phyloP scores from a whole-genome alignment of 176 grass and related monocot genomes.

The Rhipidocladum racemiflorum region DNA sequence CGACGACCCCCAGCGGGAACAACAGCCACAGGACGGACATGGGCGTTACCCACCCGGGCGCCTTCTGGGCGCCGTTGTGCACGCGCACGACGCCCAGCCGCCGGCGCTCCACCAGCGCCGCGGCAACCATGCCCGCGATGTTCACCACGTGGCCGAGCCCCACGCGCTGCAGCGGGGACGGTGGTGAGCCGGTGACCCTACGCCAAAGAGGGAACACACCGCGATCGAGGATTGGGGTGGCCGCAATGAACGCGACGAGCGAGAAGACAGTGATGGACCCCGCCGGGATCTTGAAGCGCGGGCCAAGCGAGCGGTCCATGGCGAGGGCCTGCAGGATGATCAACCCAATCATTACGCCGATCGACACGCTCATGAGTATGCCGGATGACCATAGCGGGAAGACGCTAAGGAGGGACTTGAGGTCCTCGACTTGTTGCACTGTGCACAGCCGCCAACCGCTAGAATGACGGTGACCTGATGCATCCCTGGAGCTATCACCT shows the following conservation, averaged over 20 bases:
- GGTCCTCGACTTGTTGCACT: constrained; percentile 44
- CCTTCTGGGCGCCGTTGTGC: not conserved
- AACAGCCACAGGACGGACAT: constrained; percentile 58
- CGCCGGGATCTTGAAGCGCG: constrained; percentile 42
- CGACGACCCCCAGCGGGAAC: constrained; percentile 28
- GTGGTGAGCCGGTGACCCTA: not conserved
- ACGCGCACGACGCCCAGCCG: constrained; percentile 14
- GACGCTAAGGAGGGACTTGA: constrained; percentile 43
- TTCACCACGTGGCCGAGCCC: constrained; percentile 49
- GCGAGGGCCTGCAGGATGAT: constrained; percentile 50
- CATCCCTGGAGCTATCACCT: constrained; percentile 9
- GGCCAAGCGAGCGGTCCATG: constrained; percentile 52
- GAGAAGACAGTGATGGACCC: constrained; percentile 29
- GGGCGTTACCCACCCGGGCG: constrained; percentile 12
- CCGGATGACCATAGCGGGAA: constrained; percentile 41
- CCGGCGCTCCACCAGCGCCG: constrained; percentile 42
- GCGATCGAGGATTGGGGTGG: constrained; percentile 37
- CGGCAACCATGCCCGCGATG: constrained; percentile 13
- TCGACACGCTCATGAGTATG: constrained; percentile 35
- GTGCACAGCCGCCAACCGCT: constrained; percentile 27
- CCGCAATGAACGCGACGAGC: not conserved
- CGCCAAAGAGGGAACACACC: constrained; percentile 41
- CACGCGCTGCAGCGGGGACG: constrained; percentile 40
- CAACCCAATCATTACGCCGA: constrained; percentile 36
- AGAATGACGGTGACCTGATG: not conserved